Base-by-base conservation (phyloP, 495 filamentous ascomycete species). In the Oleoguttula mirabilis region DNA sequence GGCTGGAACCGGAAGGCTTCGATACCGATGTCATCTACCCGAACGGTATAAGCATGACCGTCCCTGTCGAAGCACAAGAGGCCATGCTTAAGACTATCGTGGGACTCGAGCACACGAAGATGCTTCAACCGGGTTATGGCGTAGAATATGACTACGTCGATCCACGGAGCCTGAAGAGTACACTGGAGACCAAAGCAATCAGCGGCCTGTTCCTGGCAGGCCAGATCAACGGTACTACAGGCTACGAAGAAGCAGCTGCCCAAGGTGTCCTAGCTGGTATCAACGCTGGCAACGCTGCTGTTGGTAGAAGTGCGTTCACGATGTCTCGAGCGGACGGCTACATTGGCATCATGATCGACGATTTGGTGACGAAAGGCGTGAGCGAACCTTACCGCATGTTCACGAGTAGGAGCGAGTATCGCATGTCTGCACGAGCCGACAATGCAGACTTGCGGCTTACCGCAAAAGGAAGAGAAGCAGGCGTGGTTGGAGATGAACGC, bases 131-230 rank as follows among this genome's bases (percentile, higher is more conserved):
- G 2, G 90, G 90, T 36, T 98, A 98, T 58, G 90, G 90, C 33
- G 90, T 98, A 5, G 90, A 98, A 63, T 98, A 98, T 60, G 90
- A 98, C 66, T 98, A 96, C 61, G 82, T 98, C 8, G 90, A 98
- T 58, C 92, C 90, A 7, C 82, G 90, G 39, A 80, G 77, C 55
- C 68, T 98, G 7, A 78, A 77, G 47, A 75, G 82, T 16, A 87
- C 90, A 0, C 75, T 98, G 7, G 92, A 98, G 56, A 96, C 90
- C 4, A 98, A 98, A 61, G 64, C 82, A 19, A 94, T 98, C 45
- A 67, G 67, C 23, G 90, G 90, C 23, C 73, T 98, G 6, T 98
- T 82, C 65, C 73, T 98, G 14, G 90, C 90, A 2, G 90, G 90
- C 12, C 90, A 98, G 57, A 95, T 98, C 60, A 98, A 98, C 64